Conservation (phyloP, 1,139 yeast species). For the Hyphopichia wangnamkhiaoensis region DNA sequence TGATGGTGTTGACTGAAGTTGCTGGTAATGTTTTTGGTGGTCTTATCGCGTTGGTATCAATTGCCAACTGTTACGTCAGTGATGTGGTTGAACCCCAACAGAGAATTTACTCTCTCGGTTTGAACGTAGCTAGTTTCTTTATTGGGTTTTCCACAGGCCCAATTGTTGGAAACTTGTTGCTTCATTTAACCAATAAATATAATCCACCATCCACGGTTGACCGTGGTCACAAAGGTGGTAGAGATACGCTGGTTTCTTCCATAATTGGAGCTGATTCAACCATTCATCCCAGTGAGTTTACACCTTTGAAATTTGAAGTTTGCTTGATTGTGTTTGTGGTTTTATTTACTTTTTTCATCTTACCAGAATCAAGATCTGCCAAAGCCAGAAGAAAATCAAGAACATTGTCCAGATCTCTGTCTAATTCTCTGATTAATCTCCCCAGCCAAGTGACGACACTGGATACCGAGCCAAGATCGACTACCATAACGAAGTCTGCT, state of each 20-base stretch:
- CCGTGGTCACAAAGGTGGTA: no score
- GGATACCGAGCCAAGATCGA: background rate
- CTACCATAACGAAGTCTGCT: background rate
- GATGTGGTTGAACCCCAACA: slow-evolving; percentile 61
- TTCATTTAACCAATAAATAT: slow-evolving; percentile 10
- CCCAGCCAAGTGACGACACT: no score
- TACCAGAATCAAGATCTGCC: slow-evolving; percentile 63
- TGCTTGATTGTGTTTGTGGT: slow-evolving; percentile 22
- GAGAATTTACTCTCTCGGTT: slow-evolving; percentile 58
- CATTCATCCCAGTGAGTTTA: slow-evolving; percentile 21
- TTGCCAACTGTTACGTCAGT: slow-evolving; percentile 60
- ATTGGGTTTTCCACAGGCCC: slow-evolving; percentile 71
- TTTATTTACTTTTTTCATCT: slow-evolving; percentile 33
- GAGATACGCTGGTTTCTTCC: background rate
- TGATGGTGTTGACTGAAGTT: slow-evolving; percentile 36
- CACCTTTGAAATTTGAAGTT: slow-evolving; percentile 35
- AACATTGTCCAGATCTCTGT: slow-evolving; percentile 25
- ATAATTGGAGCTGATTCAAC: background rate
- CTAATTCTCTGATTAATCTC: slow-evolving; percentile 1
- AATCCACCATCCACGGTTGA: slow-evolving; percentile 8
- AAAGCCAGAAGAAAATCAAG: slow-evolving; percentile 49
- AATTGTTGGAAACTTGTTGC: slow-evolving; percentile 45
- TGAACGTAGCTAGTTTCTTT: slow-evolving; percentile 56
- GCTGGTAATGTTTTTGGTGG: slow-evolving; percentile 61
- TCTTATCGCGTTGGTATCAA: slow-evolving; percentile 46